Percentiles rank a stretch among this genome's conserved stretches.
Conservation (phyloP, 2,329 filamentous ascomycete species). For the Alternaria atra region DNA sequence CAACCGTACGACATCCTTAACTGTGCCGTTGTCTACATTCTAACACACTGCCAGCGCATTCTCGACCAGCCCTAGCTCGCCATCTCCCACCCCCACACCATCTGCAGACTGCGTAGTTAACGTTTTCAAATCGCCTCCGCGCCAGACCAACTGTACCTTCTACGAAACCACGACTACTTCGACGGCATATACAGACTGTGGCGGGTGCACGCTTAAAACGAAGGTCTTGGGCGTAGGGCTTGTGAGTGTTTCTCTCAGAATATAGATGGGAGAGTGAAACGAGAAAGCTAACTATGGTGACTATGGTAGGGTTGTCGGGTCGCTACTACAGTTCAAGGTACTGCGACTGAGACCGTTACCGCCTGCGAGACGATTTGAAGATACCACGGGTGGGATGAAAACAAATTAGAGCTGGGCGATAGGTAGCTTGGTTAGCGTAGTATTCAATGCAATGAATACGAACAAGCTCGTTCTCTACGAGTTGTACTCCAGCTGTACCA, state of each 20-base stretch:
- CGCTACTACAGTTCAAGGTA: conserved; percentile 14
- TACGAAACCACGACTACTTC: conserved; percentile 31
- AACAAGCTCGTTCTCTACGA: too few species aligned
- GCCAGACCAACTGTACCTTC: conserved; percentile 34
- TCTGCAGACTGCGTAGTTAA: conserved; percentile 25
- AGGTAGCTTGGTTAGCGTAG: too few species aligned
- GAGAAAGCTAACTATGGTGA: conserved; percentile 10
- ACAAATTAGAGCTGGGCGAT: too few species aligned
- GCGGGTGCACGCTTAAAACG: conserved; percentile 34
- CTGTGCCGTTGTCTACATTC: not conserved
- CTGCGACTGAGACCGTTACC: conserved; percentile 23
- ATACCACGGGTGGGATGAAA: too few species aligned
- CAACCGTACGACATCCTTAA: not conserved
- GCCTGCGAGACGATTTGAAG: conserved; percentile 13
- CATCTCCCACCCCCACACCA: conserved; percentile 1
- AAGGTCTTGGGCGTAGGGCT: conserved; percentile 33
- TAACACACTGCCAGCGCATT: not conserved
- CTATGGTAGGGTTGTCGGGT: conserved; percentile 29
- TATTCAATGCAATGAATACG: not conserved
- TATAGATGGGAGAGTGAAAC: not conserved
- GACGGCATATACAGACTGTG: conserved; percentile 40
- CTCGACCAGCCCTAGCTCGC: not conserved
- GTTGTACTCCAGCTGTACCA: too few species aligned
- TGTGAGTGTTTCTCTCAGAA: conserved; percentile 22
- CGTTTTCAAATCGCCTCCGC: conserved; percentile 27